phyloP scores from a whole-genome alignment of 768 basidiomycete genomes.

The Favolaschia claudopus region DNA sequence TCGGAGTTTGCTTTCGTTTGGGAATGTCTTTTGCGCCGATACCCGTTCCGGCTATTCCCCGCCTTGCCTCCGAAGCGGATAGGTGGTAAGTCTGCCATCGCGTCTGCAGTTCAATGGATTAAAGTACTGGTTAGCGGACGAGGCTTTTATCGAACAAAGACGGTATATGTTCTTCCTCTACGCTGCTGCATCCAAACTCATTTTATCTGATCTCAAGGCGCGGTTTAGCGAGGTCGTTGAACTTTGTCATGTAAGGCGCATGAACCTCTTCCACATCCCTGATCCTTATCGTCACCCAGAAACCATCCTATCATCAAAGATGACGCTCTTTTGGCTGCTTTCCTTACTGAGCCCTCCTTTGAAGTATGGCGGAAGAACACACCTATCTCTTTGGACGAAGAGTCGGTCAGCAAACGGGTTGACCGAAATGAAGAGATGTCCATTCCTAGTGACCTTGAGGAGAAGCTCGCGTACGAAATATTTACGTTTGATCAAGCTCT shows the following conservation, averaged over 20 bases:
- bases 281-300: conserved; percentile 43
- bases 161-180: conserved; percentile 49
- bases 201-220: conserved; percentile 53
- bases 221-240: conserved; percentile 81
- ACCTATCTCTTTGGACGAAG: conserved; percentile 83
- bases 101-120: not conserved
- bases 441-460: conserved; percentile 91
- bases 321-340: conserved; percentile 82
- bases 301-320: conserved; percentile 94
- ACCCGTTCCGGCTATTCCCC: conserved; percentile 93
- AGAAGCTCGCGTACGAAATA: conserved; percentile 75
- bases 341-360: conserved; percentile 84
- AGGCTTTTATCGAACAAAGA: conserved; percentile 90
- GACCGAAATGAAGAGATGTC: conserved; percentile 89
- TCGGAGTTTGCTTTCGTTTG: conserved; percentile 93
- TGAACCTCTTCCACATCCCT: not conserved
- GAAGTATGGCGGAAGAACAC: conserved; percentile 89
- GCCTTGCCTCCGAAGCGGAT: conserved; percentile 91
- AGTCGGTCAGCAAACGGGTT: conserved; percentile 79
- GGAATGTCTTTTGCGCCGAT: conserved; percentile 85
- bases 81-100: conserved; percentile 66
- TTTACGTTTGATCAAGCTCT: not conserved
- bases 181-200: not conserved
- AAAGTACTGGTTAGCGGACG: conserved; percentile 67
- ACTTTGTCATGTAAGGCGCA: conserved; percentile 73